A percentile compares a stretch with the other conserved stretches of the same genome.
Evolutionary conservation across 768 basidiomycete genomes (phyloP).

Genomic region (Mycena sanguinolenta): DNA sequence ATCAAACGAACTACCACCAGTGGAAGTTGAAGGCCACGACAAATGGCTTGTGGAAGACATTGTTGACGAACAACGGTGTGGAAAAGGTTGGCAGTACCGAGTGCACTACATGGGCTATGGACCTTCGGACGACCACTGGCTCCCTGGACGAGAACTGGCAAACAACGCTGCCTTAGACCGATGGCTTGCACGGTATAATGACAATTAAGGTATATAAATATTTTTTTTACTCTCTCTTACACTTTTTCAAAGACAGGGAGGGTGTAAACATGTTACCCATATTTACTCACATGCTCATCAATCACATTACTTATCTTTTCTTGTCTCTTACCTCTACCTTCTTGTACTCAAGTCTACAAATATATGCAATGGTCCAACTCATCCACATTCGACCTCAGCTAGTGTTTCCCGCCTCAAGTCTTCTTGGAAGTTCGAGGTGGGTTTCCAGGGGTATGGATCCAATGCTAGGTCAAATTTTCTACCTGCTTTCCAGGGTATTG

Average conservation of each 20-base stretch:
- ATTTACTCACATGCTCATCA: background rate
- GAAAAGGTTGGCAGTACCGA: background rate
- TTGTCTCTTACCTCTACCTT: too few species aligned
- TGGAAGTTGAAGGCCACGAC: slow-evolving; percentile 29
- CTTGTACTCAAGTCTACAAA: too few species aligned
- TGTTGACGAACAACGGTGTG: slow-evolving; percentile 40
- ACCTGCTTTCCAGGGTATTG: too few species aligned
- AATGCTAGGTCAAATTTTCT: too few species aligned
- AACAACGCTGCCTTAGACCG: slow-evolving; percentile 28
- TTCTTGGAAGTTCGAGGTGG: too few species aligned
- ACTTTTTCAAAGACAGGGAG: background rate
- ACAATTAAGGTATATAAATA: background rate
- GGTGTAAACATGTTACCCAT: background rate
- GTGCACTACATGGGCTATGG: slow-evolving; percentile 2
- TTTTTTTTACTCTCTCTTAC: background rate
- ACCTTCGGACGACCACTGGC: slow-evolving; percentile 44
- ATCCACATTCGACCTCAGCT: too few species aligned
- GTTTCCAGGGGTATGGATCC: too few species aligned
- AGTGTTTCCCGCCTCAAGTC: too few species aligned
- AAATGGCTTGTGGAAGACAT: slow-evolving; percentile 46
- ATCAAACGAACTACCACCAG: background rate
- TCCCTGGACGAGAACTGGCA: slow-evolving; percentile 42
- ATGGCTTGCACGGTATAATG: slow-evolving; percentile 5
- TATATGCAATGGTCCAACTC: too few species aligned
- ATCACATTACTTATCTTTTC: too few species aligned